These are phyloP conservation scores for Boletus nobilissimus DNA, from an alignment of 1,284 basidiomycete genomes.

Conservation along the genomic window DNA sequence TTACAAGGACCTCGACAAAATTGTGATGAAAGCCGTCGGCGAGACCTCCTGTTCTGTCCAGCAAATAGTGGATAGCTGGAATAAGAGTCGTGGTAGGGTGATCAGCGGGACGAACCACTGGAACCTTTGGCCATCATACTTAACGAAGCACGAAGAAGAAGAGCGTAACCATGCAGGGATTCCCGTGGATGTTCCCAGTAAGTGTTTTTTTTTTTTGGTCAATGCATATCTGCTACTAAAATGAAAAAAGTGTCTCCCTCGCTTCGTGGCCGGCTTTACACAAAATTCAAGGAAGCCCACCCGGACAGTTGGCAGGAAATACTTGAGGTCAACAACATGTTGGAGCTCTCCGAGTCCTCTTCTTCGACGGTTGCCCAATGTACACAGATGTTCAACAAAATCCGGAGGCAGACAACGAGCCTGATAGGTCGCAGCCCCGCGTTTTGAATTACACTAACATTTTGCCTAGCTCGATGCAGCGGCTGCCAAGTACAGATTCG, in stretches of 20 bases:
- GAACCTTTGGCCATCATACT: not conserved
- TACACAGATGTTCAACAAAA: not conserved
- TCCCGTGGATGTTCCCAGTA: not conserved
- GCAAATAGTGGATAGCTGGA: not conserved
- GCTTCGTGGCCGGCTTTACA: not conserved
- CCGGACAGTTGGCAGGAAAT: not conserved
- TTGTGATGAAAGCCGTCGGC: not conserved
- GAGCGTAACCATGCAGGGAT: not conserved
- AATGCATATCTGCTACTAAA: not conserved
- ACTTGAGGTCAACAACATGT: not conserved
- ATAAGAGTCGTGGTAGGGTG: not conserved
- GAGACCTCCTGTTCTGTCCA: not conserved
- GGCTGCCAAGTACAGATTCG: not conserved
- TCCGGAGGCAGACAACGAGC: not conserved
- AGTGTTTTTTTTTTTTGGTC: not conserved
- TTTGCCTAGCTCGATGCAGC: not conserved
- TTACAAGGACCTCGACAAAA: not conserved
- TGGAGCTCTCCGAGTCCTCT: not conserved
- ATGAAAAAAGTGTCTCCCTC: not conserved
- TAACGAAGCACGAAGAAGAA: not conserved
- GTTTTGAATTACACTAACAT: no score
- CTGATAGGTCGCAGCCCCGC: no score
- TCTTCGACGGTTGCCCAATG: not conserved
- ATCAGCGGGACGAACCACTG: not conserved
- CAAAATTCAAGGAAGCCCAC: not conserved